Evolutionary conservation across 352 stramenopile species (phyloP), one percentile per base, ranked within the genome.

Genomic region (Peronospora tabacina): DNA sequence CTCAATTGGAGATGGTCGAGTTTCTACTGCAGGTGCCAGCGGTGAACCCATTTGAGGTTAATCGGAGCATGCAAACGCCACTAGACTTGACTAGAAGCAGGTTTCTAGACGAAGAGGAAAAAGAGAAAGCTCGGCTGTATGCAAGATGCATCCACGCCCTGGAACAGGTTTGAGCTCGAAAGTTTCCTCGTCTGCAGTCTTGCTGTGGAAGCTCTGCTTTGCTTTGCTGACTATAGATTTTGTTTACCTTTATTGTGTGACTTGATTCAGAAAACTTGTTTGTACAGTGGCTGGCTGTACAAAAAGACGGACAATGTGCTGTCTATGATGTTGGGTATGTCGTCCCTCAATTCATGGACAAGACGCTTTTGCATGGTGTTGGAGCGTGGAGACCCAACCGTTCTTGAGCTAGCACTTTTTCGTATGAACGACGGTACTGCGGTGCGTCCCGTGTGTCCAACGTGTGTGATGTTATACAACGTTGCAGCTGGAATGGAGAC

Each of bases 331-430:
- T 82, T 73, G 4, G 68, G 75, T 1, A 64, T 84, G 24, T 73
- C 71, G 35, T 76, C 73, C 17, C 58, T 87, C 16, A 75, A 82
- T 38, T 87, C 73, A 13, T 87, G 75, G 75, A 80, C 58, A 24
- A 55, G 68, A 26, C 63, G 68, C 22, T 80, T 83, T 45, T 87
- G 77, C 33, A 73, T 93, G 16, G 79, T 90, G 2, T 53, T 93
- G 12, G 64, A 82, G 37, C 73, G 77, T 33, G 79, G 75, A 2
- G 55, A 82, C 0, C 70, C 67, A 0, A 63, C 79, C 12, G 52
- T 85, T 0, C 46, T 90, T 6, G 79, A 93, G 59, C 54, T 90
- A n/a, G 77, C 75, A 19, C 67, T 90, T 8, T 90, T 87, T 35
- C 70, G 55, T 16, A 73, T 82, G 62, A 61, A 70, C 35, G 62